Evolutionary conservation across 177 flowering plant genomes (phyloP), one percentile per base, ranked within the genome.

Genomic region (Telopea speciosissima): DNA sequence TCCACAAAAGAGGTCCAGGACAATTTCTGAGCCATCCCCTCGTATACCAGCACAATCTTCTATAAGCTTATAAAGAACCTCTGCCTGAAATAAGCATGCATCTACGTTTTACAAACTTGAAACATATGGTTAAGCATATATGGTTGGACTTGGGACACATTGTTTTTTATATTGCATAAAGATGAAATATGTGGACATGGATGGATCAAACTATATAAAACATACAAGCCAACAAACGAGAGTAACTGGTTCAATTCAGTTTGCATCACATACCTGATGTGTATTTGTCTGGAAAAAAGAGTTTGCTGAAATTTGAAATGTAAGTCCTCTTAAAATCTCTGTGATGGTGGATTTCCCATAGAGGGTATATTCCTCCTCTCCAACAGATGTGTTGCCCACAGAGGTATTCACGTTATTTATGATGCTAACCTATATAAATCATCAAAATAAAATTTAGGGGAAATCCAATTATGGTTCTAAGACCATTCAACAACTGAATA

Each of bases 211-310:
- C 0, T 49, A 49, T 8, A 49, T 49, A 49, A 49, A 49, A 49
- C 54, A 49, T 49, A 49, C 19, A 12, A 49, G 17, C 19, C 14
- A 49, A 12, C 17, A n/a, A n/a, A 24, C 26, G 16, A 23, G 42
- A 61, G 24, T 14, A 36, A n/a, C 24, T 65, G 54, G 54, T 63
- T 36, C 52, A 65, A 54, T 33, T 33, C 70, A 11, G 60, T 45
- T 72, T 40, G 14, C 28, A n/a, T 12, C 24, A 67, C 58, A 62
- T 83, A 91, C 99, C 97, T 93, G 99, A 63, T 75, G 83, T 74
- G 97, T 85, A 79, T 96, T 96, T 77, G 99, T 96, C 83, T 93
- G 98, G 81, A 96, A 96, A 82, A 96, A 96, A 74, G 99, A 93
- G 80, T 96, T 96, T 31, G 99, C 98, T 66, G 98, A 96, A 75